Conservation (phyloP, 108 stramenopile genomes). For the Skeletonema tropicum region DNA sequence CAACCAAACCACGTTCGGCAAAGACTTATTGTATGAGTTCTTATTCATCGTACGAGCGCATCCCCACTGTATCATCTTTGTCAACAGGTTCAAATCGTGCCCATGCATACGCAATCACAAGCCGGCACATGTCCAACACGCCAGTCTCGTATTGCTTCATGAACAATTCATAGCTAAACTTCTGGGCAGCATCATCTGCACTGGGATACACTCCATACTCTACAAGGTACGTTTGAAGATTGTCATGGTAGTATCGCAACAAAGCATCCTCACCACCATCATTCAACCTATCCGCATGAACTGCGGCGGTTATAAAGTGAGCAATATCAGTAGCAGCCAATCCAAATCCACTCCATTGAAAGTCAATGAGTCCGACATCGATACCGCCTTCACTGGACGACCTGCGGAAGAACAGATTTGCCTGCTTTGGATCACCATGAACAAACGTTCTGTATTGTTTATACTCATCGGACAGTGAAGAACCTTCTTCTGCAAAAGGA, state of each 20-base stretch:
- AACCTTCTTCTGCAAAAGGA: conserved; percentile 46
- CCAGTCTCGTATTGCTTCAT: conserved; percentile 62
- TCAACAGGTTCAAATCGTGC: conserved; percentile 57
- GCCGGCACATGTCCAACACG: conserved; percentile 62
- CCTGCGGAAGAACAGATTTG: conserved; percentile 66
- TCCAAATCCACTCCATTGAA: conserved; percentile 78
- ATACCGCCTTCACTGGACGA: conserved; percentile 5
- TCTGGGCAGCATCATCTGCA: conserved; percentile 4
- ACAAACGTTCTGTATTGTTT: conserved; percentile 60
- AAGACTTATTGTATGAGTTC: conserved; percentile 69
- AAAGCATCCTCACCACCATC: conserved; percentile 31
- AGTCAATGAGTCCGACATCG: conserved; percentile 74
- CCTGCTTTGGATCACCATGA: conserved; percentile 80
- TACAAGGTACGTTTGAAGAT: conserved; percentile 26
- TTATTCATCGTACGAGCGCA: conserved; percentile 53
- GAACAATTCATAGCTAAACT: conserved; percentile 21
- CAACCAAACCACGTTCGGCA: conserved; percentile 62
- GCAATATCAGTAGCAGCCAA: conserved; percentile 82
- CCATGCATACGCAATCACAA: conserved; percentile 77
- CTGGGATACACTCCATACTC: conserved; percentile 31
- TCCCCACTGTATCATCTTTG: conserved; percentile 8
- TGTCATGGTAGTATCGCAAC: conserved; percentile 30
- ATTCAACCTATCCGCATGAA: conserved; percentile 23
- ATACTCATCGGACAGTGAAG: conserved; percentile 8
- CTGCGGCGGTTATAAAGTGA: conserved; percentile 56